Conservation (phyloP, 768 basidiomycete genomes). For the Hydnomerulius pinastri region DNA sequence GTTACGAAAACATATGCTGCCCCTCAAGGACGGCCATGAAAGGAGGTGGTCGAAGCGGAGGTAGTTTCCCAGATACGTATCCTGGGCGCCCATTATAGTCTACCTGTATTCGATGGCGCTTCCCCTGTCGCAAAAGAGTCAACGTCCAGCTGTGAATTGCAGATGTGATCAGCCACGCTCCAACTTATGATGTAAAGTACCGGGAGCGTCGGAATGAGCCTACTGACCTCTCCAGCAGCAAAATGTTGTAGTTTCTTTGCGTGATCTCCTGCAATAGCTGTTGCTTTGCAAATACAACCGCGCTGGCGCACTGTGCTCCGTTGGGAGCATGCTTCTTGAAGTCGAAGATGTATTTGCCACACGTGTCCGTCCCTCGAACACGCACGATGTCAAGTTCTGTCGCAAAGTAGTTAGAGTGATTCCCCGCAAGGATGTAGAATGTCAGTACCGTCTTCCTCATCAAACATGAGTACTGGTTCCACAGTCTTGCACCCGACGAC, state of each 20-base stretch:
- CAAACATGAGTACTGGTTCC: conserved; percentile 64
- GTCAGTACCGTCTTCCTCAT: conserved; percentile 55
- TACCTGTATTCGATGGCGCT: conserved; percentile 65
- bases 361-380: conserved; percentile 54
- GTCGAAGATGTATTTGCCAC: conserved; percentile 66
- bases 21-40: conserved; percentile 66
- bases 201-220: not conserved
- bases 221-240: conserved; percentile 67
- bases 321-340: conserved; percentile 46
- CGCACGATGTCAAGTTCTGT: conserved; percentile 61
- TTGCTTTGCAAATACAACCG: conserved; percentile 62
- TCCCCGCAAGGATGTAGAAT: conserved; percentile 6
- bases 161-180: conserved; percentile 1
- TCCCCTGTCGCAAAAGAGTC: conserved; percentile 64
- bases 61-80: conserved; percentile 49
- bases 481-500: conserved; percentile 69
- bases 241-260: conserved; percentile 59
- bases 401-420: conserved; percentile 7
- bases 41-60: conserved; percentile 54
- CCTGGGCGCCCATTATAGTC: conserved; percentile 71
- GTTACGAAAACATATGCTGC: conserved; percentile 28
- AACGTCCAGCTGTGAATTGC: conserved; percentile 57
- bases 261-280: conserved; percentile 59
- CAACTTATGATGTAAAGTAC: not conserved
- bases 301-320: conserved; percentile 49